Percentiles rank a stretch among this genome's conserved stretches.
These are phyloP conservation scores for Peniophora sp. DNA, from an alignment of 1,284 basidiomycete species.

Conservation along the genomic window DNA sequence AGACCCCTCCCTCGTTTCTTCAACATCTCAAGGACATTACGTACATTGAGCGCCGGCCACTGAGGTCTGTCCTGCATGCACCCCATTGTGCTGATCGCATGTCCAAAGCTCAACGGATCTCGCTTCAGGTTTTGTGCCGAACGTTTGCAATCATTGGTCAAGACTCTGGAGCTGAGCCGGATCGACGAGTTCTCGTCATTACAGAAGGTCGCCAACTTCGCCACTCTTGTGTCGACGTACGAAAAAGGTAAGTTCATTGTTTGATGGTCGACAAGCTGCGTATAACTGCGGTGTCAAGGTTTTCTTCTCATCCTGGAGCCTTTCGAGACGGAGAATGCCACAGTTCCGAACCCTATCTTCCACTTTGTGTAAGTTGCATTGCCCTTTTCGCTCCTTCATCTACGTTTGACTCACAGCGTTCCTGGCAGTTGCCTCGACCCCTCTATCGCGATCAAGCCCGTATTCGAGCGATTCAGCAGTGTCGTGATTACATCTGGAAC, in stretches of 20 bases:
- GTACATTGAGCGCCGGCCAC: slow-evolving; percentile 94
- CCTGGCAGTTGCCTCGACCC: slow-evolving; percentile 85
- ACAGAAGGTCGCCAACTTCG: slow-evolving; percentile 95
- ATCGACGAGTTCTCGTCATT: slow-evolving; percentile 89
- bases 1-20: slow-evolving; percentile 96
- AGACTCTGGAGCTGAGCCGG: slow-evolving; percentile 86
- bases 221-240: slow-evolving; percentile 96
- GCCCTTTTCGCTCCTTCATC: slow-evolving; percentile 1
- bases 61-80: slow-evolving; percentile 48
- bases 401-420: slow-evolving; percentile 1
- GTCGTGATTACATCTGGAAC: slow-evolving; percentile 99
- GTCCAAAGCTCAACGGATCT: neutral
- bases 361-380: slow-evolving; percentile 78
- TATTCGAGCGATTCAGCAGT: slow-evolving; percentile 97
- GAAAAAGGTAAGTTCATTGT: slow-evolving; percentile 68
- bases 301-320: slow-evolving; percentile 97
- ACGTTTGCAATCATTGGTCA: slow-evolving; percentile 87
- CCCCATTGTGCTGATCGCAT: neutral
- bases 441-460: slow-evolving; percentile 93
- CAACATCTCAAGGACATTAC: slow-evolving; percentile 99
- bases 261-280: neutral
- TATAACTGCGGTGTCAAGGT: slow-evolving; percentile 37
- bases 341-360: slow-evolving; percentile 98
- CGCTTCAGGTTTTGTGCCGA: slow-evolving; percentile 85
- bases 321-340: slow-evolving; percentile 97